Conservation (phyloP, 2,329 filamentous ascomycete genomes). For the Penicillium sp. region DNA sequence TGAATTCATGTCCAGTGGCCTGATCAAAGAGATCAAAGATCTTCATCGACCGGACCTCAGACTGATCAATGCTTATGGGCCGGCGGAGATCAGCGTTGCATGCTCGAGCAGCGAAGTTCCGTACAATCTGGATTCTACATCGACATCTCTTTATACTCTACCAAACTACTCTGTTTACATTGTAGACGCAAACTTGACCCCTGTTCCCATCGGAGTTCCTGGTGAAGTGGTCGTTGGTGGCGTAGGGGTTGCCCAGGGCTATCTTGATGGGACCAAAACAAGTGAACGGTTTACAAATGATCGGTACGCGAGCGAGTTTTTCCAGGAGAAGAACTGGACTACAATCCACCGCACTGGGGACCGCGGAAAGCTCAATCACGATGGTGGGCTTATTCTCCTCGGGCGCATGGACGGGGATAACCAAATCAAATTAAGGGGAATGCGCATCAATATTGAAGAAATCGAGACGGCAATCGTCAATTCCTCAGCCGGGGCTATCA, state of each 20-base stretch:
- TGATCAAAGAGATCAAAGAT: slow-evolving; percentile 13
- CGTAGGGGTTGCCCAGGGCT: slow-evolving; percentile 17
- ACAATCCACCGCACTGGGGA: slow-evolving; percentile 15
- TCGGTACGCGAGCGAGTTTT: slow-evolving; percentile 10
- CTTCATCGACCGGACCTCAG: slow-evolving; percentile 10
- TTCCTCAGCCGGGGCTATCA: slow-evolving; percentile 16
- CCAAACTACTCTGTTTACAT: slow-evolving; percentile 43
- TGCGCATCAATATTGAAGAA: slow-evolving; percentile 49
- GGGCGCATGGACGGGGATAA: slow-evolving; percentile 32
- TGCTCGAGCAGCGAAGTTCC: slow-evolving; percentile 23
- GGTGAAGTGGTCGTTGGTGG: slow-evolving; percentile 47
- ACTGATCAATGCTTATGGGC: slow-evolving; percentile 30
- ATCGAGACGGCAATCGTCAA: slow-evolving; percentile 38
- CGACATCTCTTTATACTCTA: slow-evolving; percentile 23
- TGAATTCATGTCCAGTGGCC: slow-evolving; percentile 7
- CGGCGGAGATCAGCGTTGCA: slow-evolving; percentile 25
- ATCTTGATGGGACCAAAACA: slow-evolving; percentile 10
- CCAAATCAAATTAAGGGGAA: slow-evolving; percentile 31
- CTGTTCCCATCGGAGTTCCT: slow-evolving; percentile 40
- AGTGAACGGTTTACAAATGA: slow-evolving; percentile 11
- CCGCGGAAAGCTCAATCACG: slow-evolving; percentile 10
- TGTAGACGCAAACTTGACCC: slow-evolving; percentile 39
- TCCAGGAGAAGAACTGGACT: slow-evolving; percentile 11
- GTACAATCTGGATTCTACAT: background rate
- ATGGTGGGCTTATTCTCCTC: slow-evolving; percentile 28